These are phyloP conservation scores for Stevia rebaudiana DNA, from an alignment of 140 eudicot species.

Conservation along the genomic window DNA sequence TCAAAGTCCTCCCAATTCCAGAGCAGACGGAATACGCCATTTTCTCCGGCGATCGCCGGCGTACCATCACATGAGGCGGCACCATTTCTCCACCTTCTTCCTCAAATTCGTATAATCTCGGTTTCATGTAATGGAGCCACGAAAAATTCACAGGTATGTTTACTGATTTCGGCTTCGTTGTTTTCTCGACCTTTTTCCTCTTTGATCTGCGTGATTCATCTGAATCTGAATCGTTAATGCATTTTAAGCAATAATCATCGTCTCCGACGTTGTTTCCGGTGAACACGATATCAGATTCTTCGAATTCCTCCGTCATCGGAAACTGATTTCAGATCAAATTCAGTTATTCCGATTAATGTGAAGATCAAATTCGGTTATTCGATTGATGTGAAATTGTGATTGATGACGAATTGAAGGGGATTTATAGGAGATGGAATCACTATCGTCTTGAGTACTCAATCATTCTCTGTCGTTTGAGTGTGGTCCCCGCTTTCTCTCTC, in stretches of 20 bases:
- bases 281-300: conserved; percentile 63
- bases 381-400: conserved; percentile 1
- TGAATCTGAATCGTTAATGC: background rate
- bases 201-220: conserved; percentile 9
- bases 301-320: conserved; percentile 58
- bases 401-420: background rate
- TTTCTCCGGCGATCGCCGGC: conserved; percentile 47
- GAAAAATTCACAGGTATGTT: conserved; percentile 37
- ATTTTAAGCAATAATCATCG: background rate
- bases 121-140: conserved; percentile 10
- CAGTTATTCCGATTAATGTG: background rate
- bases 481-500: conserved; percentile 28
- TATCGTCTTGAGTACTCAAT: conserved; percentile 45
- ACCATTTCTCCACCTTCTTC: conserved; percentile 40
- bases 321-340: background rate
- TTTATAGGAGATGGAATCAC: conserved; percentile 48
- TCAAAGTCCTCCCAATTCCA: conserved; percentile 68
- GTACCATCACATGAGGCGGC: conserved; percentile 70
- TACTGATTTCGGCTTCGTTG: conserved; percentile 29
- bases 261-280: background rate
- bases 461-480: conserved; percentile 37
- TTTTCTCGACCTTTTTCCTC: conserved; percentile 18
- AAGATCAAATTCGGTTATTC: background rate
- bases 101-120: conserved; percentile 14
- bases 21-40: conserved; percentile 68